These are phyloP conservation scores for Pleurotus eryngii DNA, from an alignment of 768 basidiomycete species.

Conservation along the genomic window DNA sequence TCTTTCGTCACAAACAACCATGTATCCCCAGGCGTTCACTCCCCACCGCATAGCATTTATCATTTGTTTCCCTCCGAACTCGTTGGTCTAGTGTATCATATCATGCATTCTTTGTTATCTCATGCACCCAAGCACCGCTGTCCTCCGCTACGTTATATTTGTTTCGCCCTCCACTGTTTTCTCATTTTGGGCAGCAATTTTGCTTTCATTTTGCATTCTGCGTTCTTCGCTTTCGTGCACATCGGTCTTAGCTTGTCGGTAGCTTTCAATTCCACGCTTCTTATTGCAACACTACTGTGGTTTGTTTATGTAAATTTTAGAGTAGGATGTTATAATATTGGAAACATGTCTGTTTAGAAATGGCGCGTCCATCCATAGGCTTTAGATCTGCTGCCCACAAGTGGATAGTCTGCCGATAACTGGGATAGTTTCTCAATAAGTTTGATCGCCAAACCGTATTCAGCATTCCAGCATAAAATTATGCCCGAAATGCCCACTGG, in stretches of 20 bases:
- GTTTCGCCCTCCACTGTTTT: not conserved
- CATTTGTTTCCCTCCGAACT: not conserved
- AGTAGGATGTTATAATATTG: slow-evolving; percentile 6
- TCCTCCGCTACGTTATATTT: not conserved
- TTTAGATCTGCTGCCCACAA: no score
- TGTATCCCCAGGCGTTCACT: not conserved
- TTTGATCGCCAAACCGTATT: no score
- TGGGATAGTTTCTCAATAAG: no score
- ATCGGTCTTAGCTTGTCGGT: not conserved
- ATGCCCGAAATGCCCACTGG: no score
- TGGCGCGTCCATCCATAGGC: not conserved
- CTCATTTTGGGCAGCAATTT: not conserved
- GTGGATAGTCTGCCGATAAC: no score
- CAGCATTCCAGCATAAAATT: no score
- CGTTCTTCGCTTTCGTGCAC: not conserved
- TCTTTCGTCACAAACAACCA: not conserved
- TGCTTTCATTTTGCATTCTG: not conserved
- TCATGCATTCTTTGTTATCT: not conserved
- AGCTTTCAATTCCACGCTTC: not conserved
- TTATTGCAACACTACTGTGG: not conserved
- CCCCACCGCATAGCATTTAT: not conserved
- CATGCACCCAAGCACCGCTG: not conserved
- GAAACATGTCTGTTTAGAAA: not conserved
- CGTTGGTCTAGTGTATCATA: not conserved
- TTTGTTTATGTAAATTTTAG: slow-evolving; percentile 2